Percentiles rank a stretch among this genome's conserved stretches.
phyloP scores from a whole-genome alignment of 108 stramenopile genomes.

The Cylindrotheca closterium region DNA sequence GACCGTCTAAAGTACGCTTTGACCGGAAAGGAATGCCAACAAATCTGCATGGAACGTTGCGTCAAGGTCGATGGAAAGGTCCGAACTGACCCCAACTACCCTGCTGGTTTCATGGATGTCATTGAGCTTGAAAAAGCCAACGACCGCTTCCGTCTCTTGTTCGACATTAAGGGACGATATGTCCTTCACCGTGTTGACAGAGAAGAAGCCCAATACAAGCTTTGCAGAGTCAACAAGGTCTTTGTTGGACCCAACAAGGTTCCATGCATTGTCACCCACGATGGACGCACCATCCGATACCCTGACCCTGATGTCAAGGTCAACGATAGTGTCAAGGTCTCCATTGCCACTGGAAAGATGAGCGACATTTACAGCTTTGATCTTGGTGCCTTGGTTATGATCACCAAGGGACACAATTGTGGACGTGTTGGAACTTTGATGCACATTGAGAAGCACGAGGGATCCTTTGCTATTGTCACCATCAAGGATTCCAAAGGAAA shows the following conservation, averaged over 20 bases:
- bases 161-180: conserved; percentile 99
- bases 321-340: conserved; percentile 98
- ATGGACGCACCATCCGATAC: conserved; percentile 99
- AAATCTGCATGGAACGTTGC: conserved; percentile 99
- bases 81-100: conserved; percentile 98
- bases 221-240: conserved; percentile 96
- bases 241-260: conserved; percentile 92
- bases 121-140: conserved; percentile 93
- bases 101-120: conserved; percentile 99
- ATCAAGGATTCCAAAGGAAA: conserved; percentile 97
- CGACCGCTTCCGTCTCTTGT: conserved; percentile 96
- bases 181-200: conserved; percentile 92
- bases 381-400: conserved; percentile 94
- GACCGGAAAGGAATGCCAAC: conserved; percentile 95
- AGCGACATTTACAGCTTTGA: conserved; percentile 95
- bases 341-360: conserved; percentile 95
- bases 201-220: conserved; percentile 96
- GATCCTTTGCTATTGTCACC: conserved; percentile 97
- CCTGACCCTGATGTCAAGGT: conserved; percentile 98
- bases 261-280: conserved; percentile 98
- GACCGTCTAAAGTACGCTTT: conserved; percentile 99
- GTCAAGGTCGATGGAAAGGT: conserved; percentile 99
- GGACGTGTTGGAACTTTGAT: conserved; percentile 97
- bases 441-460: conserved; percentile 98
- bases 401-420: conserved; percentile 95